Evolutionary conservation across 768 basidiomycete species (phyloP).

Genomic region (Suillus paluster): DNA sequence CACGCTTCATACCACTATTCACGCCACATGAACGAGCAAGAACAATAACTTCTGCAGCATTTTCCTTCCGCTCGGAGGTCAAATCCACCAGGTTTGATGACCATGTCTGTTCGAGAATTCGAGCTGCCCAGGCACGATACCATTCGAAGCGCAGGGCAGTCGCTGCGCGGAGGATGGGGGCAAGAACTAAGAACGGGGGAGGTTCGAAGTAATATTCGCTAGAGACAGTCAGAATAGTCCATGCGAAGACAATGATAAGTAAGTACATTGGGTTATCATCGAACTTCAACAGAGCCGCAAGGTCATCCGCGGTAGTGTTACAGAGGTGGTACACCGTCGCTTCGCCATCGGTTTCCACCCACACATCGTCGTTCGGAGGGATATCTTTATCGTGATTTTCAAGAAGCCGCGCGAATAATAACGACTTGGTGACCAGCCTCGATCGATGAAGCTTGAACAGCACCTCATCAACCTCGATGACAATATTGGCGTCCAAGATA

Average conservation of each 20-base stretch:
- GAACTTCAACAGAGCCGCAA: conserved; percentile 1
- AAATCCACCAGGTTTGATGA: conserved; percentile 26
- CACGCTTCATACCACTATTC: conserved; percentile 34
- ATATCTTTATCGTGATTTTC: conserved; percentile 9
- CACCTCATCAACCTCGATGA: conserved; percentile 36
- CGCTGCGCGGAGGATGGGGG: conserved; percentile 40
- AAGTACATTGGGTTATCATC: conserved; percentile 9
- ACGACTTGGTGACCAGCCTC: conserved; percentile 34
- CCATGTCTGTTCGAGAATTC: conserved; percentile 36
- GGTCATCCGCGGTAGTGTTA: conserved; percentile 1
- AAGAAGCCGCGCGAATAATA: conserved; percentile 37
- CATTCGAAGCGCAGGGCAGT: conserved; percentile 36
- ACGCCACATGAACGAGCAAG: conserved; percentile 36
- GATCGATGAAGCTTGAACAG: conserved; percentile 42
- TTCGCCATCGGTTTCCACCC: neutral
- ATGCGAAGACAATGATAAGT: neutral
- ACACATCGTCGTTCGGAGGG: neutral
- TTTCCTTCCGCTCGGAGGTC: conserved; percentile 9
- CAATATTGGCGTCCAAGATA: conserved; percentile 39
- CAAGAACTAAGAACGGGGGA: conserved; percentile 35
- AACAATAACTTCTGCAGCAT: conserved; percentile 34
- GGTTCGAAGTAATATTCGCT: conserved; percentile 30
- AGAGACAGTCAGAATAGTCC: neutral
- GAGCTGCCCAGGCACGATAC: conserved; percentile 32
- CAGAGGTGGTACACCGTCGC: conserved; percentile 4